phyloP scores from a whole-genome alignment of 1,284 basidiomycete genomes.

The Ceratobasidium papillatum region DNA sequence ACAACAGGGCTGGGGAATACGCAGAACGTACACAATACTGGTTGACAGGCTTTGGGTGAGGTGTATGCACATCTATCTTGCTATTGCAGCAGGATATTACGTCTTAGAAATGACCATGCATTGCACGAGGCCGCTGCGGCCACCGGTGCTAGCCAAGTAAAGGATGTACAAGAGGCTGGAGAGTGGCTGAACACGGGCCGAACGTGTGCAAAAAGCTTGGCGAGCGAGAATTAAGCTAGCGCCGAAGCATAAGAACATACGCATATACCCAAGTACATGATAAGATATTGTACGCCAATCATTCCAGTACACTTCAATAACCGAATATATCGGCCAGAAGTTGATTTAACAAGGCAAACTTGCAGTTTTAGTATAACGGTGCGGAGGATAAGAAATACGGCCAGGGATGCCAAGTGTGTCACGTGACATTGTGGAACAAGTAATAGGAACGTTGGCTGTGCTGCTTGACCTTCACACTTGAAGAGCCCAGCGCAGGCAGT shows the following conservation, averaged over 20 bases:
- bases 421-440: not conserved
- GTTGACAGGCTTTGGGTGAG: not conserved
- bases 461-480: not conserved
- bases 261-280: not conserved
- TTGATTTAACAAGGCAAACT: not conserved
- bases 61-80: not conserved
- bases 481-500: conserved; percentile 9
- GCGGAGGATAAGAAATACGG: not conserved
- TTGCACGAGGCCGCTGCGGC: not conserved
- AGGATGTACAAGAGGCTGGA: not conserved
- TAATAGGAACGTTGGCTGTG: not conserved
- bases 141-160: not conserved
- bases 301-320: not conserved
- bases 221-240: not conserved
- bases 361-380: not conserved
- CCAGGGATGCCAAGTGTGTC: not conserved
- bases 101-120: not conserved
- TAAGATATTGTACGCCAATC: not conserved
- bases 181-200: not conserved
- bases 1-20: not conserved
- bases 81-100: not conserved
- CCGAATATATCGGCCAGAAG: not conserved
- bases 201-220: conserved; percentile 2
- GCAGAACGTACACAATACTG: not conserved
- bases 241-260: not conserved